Base-by-base conservation (phyloP, 2,329 filamentous ascomycete genomes). In the Neurospora sp. region DNA sequence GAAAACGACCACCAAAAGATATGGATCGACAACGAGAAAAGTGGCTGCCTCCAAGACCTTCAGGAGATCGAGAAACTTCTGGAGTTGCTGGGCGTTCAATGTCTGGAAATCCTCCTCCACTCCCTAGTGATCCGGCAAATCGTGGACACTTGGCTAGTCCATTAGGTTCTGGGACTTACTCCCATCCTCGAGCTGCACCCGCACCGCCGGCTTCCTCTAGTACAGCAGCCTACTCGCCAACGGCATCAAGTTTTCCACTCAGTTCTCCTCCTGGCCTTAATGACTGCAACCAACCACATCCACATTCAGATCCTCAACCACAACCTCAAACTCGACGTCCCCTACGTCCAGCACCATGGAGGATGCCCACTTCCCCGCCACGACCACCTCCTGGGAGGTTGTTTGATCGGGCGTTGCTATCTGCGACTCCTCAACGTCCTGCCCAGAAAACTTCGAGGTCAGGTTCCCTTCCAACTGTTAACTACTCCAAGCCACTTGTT, bases 401-500 rank as follows among this genome's bases (percentile, higher is more conserved):
- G 1, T 33, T 5, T 10, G 23, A 33, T 2, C 2, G 46, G 1
- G 0, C 1, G 6, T 1, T 28, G 1, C 8, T 28, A 2, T 12
- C 6, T 1, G 3, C 2, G 1, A 23, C 0, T 0, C 23, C 23
- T 17, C 46, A 23, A 6, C 10, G 2, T 1, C 8, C n/a, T 19
- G 1, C n/a, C 1, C 41, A 52, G 43, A 3, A 15, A 52, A 1
- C 11, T 3, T 28, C 4, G 19, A 0, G 41, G 6, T 52, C 43
- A 15, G 43, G 43, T 12, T 52, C 43, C 5, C 43, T 52, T 8
- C 10, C 43, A 15, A 52, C 10, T 6, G 23, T 52, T 6, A 12
- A 15, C 6, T 8, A 2, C 41, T 10, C 40, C 17, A n/a, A 41
- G 6, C 15, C 6, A 41, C 40, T 41, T 39, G 38, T 1, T 15